phyloP scores from a whole-genome alignment of 2,329 filamentous ascomycete genomes.

The Cladophialophora yegresii region DNA sequence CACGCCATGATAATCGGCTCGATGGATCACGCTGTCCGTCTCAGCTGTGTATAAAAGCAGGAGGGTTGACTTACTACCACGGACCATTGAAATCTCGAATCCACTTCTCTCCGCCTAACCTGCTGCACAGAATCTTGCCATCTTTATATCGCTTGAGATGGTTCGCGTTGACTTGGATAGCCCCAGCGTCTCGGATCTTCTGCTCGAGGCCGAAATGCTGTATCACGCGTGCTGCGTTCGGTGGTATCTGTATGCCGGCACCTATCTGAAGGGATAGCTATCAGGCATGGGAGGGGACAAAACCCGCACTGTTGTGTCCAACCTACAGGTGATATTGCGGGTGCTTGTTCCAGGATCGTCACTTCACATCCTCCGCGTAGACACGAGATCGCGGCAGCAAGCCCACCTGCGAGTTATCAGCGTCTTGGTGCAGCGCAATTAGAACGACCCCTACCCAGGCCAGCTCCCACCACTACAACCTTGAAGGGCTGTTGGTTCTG shows the following conservation, averaged over 20 bases:
- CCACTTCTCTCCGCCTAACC: constrained; percentile 11
- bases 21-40: constrained; percentile 43
- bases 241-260: constrained; percentile 41
- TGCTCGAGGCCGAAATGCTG: constrained; percentile 38
- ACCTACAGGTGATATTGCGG: constrained; percentile 19
- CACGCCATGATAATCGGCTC: constrained; percentile 51
- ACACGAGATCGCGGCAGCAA: constrained; percentile 21
- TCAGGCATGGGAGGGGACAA: not conserved
- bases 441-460: constrained; percentile 7
- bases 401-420: constrained; percentile 10
- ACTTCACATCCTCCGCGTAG: constrained; percentile 17
- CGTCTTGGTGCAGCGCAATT: not conserved
- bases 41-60: too few species aligned
- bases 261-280: constrained; percentile 33
- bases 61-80: constrained; percentile 13
- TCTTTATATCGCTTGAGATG: constrained; percentile 40
- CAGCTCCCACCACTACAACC: constrained; percentile 16
- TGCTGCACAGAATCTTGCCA: constrained; percentile 39
- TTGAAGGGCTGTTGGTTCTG: constrained; percentile 11
- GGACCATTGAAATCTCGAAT: constrained; percentile 10
- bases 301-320: not conserved
- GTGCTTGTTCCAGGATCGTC: constrained; percentile 15
- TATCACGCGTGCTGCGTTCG: constrained; percentile 40
- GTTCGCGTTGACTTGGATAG: constrained; percentile 39
- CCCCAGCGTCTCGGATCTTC: constrained; percentile 32